Percentiles rank a stretch among this genome's conserved stretches.
phyloP scores from a whole-genome alignment of 768 basidiomycete genomes.

The Collybia mongolica region DNA sequence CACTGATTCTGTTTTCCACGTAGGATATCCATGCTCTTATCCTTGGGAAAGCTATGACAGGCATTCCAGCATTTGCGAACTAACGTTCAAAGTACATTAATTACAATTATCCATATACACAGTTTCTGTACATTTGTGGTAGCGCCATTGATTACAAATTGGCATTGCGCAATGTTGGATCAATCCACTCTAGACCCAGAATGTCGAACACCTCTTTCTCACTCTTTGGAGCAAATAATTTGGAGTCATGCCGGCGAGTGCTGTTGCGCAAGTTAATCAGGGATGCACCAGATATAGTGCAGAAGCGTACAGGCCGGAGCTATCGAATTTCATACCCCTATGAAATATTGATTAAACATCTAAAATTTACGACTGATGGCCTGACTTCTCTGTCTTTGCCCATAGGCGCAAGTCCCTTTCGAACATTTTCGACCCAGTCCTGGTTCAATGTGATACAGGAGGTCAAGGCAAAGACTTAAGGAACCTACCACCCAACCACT shows the following conservation, averaged over 20 bases:
- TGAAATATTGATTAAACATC: neutral
- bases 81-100: constrained; percentile 19
- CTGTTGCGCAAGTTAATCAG: constrained; percentile 27
- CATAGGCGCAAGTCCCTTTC: constrained; percentile 79
- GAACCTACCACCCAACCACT: constrained; percentile 77
- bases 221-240: constrained; percentile 54
- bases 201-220: constrained; percentile 75
- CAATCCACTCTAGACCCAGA: constrained; percentile 67
- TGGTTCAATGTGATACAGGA: constrained; percentile 19
- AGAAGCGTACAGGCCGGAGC: constrained; percentile 68
- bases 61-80: constrained; percentile 79
- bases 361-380: constrained; percentile 1
- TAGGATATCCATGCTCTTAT: constrained; percentile 92
- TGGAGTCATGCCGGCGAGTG: constrained; percentile 64
- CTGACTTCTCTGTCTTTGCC: constrained; percentile 65
- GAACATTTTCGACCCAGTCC: constrained; percentile 91
- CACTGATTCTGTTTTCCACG: constrained; percentile 2
- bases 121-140: too few species aligned
- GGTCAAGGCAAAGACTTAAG: neutral
- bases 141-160: constrained; percentile 37
- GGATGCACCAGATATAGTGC: neutral
- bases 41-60: constrained; percentile 91
- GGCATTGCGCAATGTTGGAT: constrained; percentile 72
- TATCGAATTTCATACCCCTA: constrained; percentile 84
- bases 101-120: too few species aligned